Percentiles rank a stretch among this genome's conserved stretches.
Conservation (phyloP, 129 eudicot genomes). For the Erigeron canadensis region DNA sequence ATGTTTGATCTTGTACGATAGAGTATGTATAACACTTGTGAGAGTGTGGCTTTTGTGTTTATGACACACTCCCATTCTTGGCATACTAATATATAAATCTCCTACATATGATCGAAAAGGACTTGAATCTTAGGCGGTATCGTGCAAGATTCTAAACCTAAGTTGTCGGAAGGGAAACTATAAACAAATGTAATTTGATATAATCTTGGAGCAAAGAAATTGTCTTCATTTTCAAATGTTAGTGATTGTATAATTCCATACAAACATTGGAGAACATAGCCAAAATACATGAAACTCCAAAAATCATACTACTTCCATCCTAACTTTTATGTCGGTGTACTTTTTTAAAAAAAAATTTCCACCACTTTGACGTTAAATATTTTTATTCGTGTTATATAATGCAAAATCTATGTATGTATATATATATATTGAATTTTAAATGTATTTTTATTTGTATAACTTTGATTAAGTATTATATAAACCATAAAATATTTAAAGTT, state of each 20-base stretch:
- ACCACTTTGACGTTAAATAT: too few species aligned
- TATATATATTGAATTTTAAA: too few species aligned
- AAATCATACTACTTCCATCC: neutral
- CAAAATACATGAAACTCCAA: too few species aligned
- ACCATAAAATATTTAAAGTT: too few species aligned
- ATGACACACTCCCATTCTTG: constrained; percentile 22
- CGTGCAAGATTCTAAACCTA: constrained; percentile 24
- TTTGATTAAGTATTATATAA: too few species aligned
- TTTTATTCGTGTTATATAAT: too few species aligned
- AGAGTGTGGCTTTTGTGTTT: constrained; percentile 31
- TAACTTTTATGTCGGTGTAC: too few species aligned
- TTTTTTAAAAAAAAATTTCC: too few species aligned
- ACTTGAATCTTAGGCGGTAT: constrained; percentile 35
- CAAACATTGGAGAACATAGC: neutral
- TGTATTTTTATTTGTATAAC: too few species aligned
- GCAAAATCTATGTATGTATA: too few species aligned
- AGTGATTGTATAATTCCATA: constrained; percentile 9
- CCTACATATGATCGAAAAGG: neutral
- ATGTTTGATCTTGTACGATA: neutral
- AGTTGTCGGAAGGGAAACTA: constrained; percentile 9
- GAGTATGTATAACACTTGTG: neutral
- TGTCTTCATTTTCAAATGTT: constrained; percentile 2
- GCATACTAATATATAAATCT: constrained; percentile 13
- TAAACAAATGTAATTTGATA: neutral
- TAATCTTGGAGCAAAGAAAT: constrained; percentile 5